Base-by-base conservation (phyloP, 2,329 filamentous ascomycete species). In the Neurospora sp. region DNA sequence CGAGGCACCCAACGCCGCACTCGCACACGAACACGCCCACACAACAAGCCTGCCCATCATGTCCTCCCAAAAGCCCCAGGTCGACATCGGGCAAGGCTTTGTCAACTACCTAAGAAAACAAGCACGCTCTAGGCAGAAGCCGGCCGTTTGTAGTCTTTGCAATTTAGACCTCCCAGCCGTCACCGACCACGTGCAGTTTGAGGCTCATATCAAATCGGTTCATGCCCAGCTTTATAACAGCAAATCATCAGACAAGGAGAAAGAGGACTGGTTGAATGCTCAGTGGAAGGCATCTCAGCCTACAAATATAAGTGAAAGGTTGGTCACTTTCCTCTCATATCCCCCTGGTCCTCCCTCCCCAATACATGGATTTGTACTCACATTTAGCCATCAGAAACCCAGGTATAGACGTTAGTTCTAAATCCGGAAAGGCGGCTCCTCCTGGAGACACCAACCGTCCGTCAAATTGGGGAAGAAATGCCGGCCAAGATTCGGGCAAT, bases 171-270 rank as follows among this genome's bases (percentile, higher is more conserved):
- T 72, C 4, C 70, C 72, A 66, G 8, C 19, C 2, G 39, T 17
- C 66, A 17, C 38, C 42, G n/a, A 71, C 10, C 17, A 68, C 13
- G 42, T 19, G 1, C 38, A 7, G 5, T 73, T 73, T 36, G 38
- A 71, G 36, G 38, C 67, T 13, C 73, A 73, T 42, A 6, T 73
- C 15, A 33, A 42, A 11, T 66, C 66, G 2, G 33, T 17, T 4
- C 73, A 74, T 40, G 7, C 71, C 15, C n/a, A 66, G 9, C 13
- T 68, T 23, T 67, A 73, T 58, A 33, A 43, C 7, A 70, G 74
- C 38, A 69, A 70, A 36, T 8, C 38, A 38, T 43, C 68, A 17
- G 72, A 72, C 3, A 43, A 70, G 33, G 72, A 71, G 39, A 72
- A 68, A 66, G 36, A 33, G 1, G 43, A 46, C 1, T 71, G 68